These are phyloP conservation scores for Gremmenia infestans DNA, from an alignment of 2,329 filamentous ascomycete species.

Conservation along the genomic window DNA sequence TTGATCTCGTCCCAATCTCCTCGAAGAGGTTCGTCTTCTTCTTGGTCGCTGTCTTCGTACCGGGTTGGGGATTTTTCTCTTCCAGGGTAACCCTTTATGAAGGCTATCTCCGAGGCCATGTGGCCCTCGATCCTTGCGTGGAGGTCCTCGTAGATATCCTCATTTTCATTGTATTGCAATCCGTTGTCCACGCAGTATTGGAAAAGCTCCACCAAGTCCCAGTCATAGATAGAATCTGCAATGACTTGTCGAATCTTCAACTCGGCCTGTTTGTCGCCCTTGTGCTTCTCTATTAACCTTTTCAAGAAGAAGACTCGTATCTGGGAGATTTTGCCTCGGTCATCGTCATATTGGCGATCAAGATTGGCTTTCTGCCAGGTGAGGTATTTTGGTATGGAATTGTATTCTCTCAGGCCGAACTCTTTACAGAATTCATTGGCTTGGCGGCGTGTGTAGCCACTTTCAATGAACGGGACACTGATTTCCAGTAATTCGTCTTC, in stretches of 20 bases:
- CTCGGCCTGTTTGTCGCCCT: background rate
- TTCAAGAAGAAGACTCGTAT: background rate
- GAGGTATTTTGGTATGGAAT: background rate
- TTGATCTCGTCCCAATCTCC: background rate
- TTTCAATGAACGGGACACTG: background rate
- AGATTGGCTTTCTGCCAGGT: background rate
- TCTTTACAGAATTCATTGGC: background rate
- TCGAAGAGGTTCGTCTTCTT: background rate
- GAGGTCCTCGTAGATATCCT: background rate
- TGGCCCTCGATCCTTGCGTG: background rate
- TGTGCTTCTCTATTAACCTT: background rate
- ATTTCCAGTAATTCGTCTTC: background rate
- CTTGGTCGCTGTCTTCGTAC: background rate
- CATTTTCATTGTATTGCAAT: background rate
- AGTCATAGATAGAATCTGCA: background rate
- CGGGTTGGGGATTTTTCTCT: background rate
- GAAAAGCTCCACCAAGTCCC: background rate
- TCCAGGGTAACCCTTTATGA: background rate
- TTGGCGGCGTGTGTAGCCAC: background rate
- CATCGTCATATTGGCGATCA: background rate
- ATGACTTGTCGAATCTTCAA: background rate
- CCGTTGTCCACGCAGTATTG: background rate
- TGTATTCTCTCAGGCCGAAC: background rate
- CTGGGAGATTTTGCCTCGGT: background rate
- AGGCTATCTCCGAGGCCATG: background rate